Evolutionary conservation across 2,329 filamentous ascomycete genomes (phyloP), one percentile per base, ranked within the genome.

Genomic region (Colletotrichum sp.): DNA sequence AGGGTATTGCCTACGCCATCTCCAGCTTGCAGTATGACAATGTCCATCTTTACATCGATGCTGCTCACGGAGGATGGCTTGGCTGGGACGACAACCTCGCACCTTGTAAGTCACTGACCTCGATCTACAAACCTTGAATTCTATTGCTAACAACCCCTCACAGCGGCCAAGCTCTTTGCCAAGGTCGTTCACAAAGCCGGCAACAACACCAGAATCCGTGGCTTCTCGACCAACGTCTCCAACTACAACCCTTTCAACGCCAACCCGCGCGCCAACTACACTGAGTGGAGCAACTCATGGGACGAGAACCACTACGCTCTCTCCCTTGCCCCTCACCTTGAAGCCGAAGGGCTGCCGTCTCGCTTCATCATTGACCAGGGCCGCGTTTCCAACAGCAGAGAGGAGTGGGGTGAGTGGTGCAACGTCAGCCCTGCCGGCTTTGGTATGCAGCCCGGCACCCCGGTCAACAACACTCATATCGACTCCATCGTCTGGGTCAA

Each of bases 321-420:
- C 60, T 83, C 84, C 4, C 82, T 88, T 11, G 79, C 84, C 2
- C 82, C 85, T 1, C 79, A 81, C 74, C 84, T 87, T 65, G 82
- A 82, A 72, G 82, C 81, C 13, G 80, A 82, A 60, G 86, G 85
- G 6, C 82, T 88, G 19, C 86, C 86, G 3, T 78, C 85, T 6
- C 81, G 83, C 73, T 88, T 88, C 82, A 87, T 88, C 79, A 81
- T 88, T 78, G 86, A 88, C 78, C 85, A 87, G 78, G 86, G 86
- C 60, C 85, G 86, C 25, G 84, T 85, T 4, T 83, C 82, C 2
- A 85, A 83, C n/a, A 82, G 81, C 11, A 81, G 86, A 7, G 72
- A 80, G 68, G 81, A 83, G 57, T 87, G 85, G 84, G 85, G 86
- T 9, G 85, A 86, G 68, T 88, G 86, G 86, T 88, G 86, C 79